Base-by-base conservation (phyloP, 164 flowering plant genomes). In the Magnolia officinalis region DNA sequence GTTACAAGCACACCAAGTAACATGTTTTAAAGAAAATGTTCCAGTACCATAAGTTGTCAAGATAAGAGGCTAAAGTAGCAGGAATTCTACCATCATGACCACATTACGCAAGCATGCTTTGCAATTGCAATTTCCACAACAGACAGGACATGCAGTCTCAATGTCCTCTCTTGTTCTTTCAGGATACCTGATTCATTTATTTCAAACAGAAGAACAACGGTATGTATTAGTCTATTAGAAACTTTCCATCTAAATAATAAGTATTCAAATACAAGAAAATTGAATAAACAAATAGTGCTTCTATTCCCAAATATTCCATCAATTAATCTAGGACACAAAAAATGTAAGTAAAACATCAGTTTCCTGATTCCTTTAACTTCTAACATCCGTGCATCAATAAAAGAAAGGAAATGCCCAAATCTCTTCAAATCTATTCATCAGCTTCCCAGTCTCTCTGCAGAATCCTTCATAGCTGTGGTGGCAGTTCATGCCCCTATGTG, bases 101-200 rank as follows among this genome's bases (percentile, higher is more conserved):
- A 81, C 14, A 73, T 84, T 83, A 73, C 84, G 86, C 66, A 93
- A 88, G 83, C 98, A 94, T 64, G 82, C 77, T 81, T 83, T 90
- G 88, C 97, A 94, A 83, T 92, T 94, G 87, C 98, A 94, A 77
- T 88, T 87, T 24, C 91, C 87, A 71, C 88, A 80, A 75, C 98
- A 94, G 75, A 81, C 86, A 24, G 98, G 98, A 72, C 97, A 94
- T 19, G 85, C 83, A 49, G 67, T 79, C 81, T 80, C 82, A 50
- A 90, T 71, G 61, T 89, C 90, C 19, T 84, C 87, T 73, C 81
- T 80, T 72, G 86, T 84, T 80, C 78, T 82, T 45, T 82, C 86
- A 8, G 95, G 92, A 69, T 92, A 92, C 97, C 97, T 92, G 79
- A 72, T 63, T 37, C 55, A 72, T 66, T 63, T 66, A 55, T 70